phyloP scores from a whole-genome alignment of 345 rosid genomes.

The Balakata baccata region DNA sequence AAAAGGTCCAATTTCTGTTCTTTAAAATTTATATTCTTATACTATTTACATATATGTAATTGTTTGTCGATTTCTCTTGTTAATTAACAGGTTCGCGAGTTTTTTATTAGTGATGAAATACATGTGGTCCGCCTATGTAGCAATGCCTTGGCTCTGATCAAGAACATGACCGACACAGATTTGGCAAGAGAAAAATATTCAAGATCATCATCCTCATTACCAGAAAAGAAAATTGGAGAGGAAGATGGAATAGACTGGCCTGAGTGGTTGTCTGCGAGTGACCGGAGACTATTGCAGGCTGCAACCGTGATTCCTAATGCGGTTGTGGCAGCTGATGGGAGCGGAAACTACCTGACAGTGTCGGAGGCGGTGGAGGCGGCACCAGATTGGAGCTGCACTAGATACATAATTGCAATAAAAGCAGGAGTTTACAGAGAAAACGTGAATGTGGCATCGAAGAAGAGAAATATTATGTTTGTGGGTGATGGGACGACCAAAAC shows the following conservation, averaged over 20 bases:
- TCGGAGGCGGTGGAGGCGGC: conserved; percentile 25
- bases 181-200: conserved; percentile 17
- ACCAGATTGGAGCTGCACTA: conserved; percentile 6
- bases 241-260: conserved; percentile 19
- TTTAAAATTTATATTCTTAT: background rate
- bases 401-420: conserved; percentile 23
- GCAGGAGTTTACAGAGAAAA: conserved; percentile 26
- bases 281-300: conserved; percentile 24
- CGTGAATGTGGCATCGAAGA: conserved; percentile 16
- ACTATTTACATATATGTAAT: too few species aligned
- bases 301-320: conserved; percentile 17
- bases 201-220: background rate
- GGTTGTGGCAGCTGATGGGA: conserved; percentile 33
- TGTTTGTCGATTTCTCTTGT: background rate
- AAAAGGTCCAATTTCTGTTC: conserved; percentile 7
- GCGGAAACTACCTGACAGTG: conserved; percentile 25
- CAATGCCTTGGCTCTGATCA: conserved; percentile 35
- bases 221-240: conserved; percentile 18
- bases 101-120: background rate
- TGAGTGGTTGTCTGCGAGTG: conserved; percentile 22
- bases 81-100: conserved; percentile 4
- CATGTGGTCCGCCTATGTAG: conserved; percentile 31
- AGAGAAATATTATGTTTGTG: conserved; percentile 26
- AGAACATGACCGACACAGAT: conserved; percentile 40
- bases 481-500: conserved; percentile 20